phyloP scores from a whole-genome alignment of 2,329 filamentous ascomycete species.

The Colletotrichum kahawae region DNA sequence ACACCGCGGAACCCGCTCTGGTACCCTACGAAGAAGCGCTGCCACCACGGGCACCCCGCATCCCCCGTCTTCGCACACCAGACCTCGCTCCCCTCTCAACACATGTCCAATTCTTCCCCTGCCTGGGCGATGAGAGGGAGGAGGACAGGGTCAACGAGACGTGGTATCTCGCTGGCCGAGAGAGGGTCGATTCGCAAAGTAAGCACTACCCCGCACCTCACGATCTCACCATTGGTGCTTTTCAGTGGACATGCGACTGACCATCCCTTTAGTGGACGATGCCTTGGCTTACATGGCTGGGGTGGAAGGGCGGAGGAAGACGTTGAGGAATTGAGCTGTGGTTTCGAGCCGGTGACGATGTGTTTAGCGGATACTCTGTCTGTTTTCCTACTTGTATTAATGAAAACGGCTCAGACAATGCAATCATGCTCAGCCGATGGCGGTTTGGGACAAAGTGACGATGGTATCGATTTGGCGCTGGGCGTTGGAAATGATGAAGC shows the following conservation, averaged over 20 bases:
- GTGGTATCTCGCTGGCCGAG: constrained; percentile 16
- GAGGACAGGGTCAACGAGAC: constrained; percentile 17
- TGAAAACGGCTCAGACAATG: neutral
- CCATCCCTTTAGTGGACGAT: constrained; percentile 6
- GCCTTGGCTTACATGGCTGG: constrained; percentile 17
- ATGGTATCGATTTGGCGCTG: neutral
- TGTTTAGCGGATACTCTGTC: neutral
- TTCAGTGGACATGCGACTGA: neutral
- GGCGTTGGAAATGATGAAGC: neutral
- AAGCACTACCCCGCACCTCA: neutral
- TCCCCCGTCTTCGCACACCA: constrained; percentile 15
- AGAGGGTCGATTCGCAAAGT: constrained; percentile 8
- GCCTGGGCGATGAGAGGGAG: constrained; percentile 8
- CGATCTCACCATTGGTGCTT: neutral
- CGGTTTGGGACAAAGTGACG: neutral
- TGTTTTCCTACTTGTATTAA: neutral
- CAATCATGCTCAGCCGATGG: neutral
- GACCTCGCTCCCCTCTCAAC: constrained; percentile 18
- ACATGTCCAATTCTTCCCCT: constrained; percentile 20
- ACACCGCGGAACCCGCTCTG: neutral
- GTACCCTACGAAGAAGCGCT: neutral
- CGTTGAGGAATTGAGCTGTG: neutral
- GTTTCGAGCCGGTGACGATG: neutral
- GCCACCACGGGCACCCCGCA: constrained; percentile 1
- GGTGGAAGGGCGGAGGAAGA: neutral